phyloP scores from a whole-genome alignment of 2,329 filamentous ascomycete genomes.

The Leptographium procerum region DNA sequence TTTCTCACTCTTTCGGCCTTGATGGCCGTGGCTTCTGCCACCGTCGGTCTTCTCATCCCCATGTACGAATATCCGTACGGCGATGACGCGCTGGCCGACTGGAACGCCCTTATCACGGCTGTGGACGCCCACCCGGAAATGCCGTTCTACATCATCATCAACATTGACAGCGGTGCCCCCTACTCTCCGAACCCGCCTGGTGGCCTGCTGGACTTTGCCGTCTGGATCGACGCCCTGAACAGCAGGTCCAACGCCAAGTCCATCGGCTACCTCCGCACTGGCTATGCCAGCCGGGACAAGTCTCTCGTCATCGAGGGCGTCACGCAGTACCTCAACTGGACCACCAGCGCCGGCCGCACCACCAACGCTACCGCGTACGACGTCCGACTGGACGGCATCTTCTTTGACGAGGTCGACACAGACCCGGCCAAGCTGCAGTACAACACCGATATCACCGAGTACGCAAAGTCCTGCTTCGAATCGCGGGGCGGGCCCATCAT shows the following conservation, averaged over 20 bases:
- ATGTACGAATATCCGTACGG: slow-evolving; percentile 13
- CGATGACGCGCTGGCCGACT: slow-evolving; percentile 8
- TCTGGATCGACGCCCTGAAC: slow-evolving; percentile 8
- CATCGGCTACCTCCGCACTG: slow-evolving; percentile 12
- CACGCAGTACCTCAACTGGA: slow-evolving; percentile 11
- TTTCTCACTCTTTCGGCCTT: background rate
- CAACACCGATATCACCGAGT: slow-evolving; percentile 8
- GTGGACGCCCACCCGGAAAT: slow-evolving; percentile 10
- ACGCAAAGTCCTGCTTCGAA: slow-evolving; percentile 6
- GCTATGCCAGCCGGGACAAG: slow-evolving; percentile 1
- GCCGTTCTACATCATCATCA: slow-evolving; percentile 12
- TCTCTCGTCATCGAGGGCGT: slow-evolving; percentile 2
- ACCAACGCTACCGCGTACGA: slow-evolving; percentile 5
- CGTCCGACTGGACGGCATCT: slow-evolving; percentile 11
- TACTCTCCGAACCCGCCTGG: slow-evolving; percentile 7
- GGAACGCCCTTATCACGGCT: slow-evolving; percentile 11
- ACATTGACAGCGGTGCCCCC: slow-evolving; percentile 9
- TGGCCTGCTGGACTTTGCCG: slow-evolving; percentile 7
- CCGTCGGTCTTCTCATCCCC: slow-evolving; percentile 11
- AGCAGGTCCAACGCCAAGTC: slow-evolving; percentile 8
- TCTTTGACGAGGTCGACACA: slow-evolving; percentile 13
- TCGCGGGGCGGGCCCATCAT: slow-evolving; percentile 6
- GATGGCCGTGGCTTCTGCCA: slow-evolving; percentile 17
- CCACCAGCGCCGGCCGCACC: slow-evolving; percentile 3
- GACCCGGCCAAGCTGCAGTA: slow-evolving; percentile 3